Conservation (phyloP, 805 yeast genomes). For the Metschnikowia aberdeeniae region DNA sequence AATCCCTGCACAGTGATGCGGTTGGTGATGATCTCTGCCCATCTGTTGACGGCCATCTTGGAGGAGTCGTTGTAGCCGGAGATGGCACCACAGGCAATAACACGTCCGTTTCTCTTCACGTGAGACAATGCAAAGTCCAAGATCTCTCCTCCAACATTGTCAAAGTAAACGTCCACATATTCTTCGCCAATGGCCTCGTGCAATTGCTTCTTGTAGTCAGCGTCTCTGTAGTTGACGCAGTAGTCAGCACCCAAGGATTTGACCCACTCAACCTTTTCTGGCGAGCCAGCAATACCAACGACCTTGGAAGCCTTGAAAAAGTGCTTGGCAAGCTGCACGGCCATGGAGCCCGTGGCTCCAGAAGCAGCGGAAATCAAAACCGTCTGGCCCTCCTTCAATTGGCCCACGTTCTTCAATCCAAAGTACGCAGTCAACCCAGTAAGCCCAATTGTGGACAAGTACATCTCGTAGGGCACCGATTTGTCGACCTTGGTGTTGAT, state of each 20-base stretch:
- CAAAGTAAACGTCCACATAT: conserved; percentile 51
- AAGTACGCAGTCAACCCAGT: conserved; percentile 62
- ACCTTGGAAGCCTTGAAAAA: conserved; percentile 51
- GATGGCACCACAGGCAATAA: conserved; percentile 63
- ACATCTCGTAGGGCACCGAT: conserved; percentile 37
- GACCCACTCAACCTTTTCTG: conserved; percentile 50
- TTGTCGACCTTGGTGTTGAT: conserved; percentile 29
- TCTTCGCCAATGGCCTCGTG: conserved; percentile 39
- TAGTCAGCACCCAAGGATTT: conserved; percentile 52
- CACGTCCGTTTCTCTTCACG: conserved; percentile 38
- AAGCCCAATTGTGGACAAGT: conserved; percentile 48
- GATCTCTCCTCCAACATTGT: conserved; percentile 61
- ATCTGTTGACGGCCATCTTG: conserved; percentile 35
- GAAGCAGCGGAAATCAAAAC: conserved; percentile 61
- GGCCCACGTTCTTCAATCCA: conserved; percentile 49
- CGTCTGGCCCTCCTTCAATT: conserved; percentile 41
- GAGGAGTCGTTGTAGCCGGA: conserved; percentile 49
- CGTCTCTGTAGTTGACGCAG: conserved; percentile 50
- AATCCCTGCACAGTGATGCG: conserved; percentile 53
- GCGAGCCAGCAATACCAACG: conserved; percentile 60
- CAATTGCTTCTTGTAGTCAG: conserved; percentile 23
- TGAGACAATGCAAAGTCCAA: conserved; percentile 42
- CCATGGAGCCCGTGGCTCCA: conserved; percentile 68
- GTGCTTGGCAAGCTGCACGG: conserved; percentile 53
- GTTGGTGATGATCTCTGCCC: conserved; percentile 43